Base-by-base conservation (phyloP, 352 stramenopile species). In the Globisporangium nagaii region DNA sequence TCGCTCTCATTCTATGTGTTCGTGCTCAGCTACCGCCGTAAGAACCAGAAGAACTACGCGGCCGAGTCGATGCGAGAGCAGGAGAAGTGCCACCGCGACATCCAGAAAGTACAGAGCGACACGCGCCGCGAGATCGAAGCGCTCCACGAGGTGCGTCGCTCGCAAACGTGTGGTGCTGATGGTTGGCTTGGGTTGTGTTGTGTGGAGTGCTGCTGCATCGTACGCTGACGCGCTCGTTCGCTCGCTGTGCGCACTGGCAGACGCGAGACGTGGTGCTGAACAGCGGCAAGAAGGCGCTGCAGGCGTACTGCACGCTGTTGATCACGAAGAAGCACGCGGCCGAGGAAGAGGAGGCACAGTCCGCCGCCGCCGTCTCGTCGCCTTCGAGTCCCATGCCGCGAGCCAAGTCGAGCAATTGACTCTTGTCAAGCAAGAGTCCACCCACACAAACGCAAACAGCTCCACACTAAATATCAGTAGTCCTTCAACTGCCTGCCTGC, bases 211-310 rank as follows among this genome's bases (percentile, higher is more conserved):
- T n/a, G n/a, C n/a, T n/a, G n/a, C n/a, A n/a, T n/a, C n/a, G n/a
- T n/a, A n/a, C n/a, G n/a, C n/a, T n/a, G n/a, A n/a, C n/a, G n/a
- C n/a, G n/a, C n/a, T n/a, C n/a, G n/a, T n/a, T n/a, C n/a, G n/a
- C n/a, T n/a, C n/a, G n/a, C 4, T 32, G 17, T 3, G 35, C 6
- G 7, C 15, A 15, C 31, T 4, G 11, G 1, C 45, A 84, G 70
- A 86, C 77, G 0, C 68, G 79, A 27, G 74, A 89, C 32, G 74
- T 88, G 45, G 81, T 91, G 32, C 62, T 91, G 8, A 70, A 61
- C 36, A 88, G 81, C 27, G 81, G 81, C 4, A 90, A 88, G 61
- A 87, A 86, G 45, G 71, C 72, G 15, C 32, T 90, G 20, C 76
- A 87, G 41, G 75, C 77, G 19, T 90, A 90, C 56, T 90, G 79